These are phyloP conservation scores for Penicillium sp. DNA, from an alignment of 2,329 filamentous ascomycete genomes.

Conservation along the genomic window DNA sequence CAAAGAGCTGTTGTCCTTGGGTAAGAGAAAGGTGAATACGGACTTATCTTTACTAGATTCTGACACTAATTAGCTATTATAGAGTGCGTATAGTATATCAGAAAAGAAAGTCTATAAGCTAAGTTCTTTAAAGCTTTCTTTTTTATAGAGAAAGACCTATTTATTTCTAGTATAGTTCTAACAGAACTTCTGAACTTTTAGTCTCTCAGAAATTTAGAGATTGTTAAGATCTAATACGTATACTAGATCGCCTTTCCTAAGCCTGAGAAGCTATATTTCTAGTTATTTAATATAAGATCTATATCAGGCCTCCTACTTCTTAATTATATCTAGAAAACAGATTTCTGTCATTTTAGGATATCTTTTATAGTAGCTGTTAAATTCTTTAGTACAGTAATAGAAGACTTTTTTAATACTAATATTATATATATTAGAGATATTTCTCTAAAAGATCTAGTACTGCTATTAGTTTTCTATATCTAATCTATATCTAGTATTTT, in stretches of 20 bases:
- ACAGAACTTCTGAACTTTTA: too few species aligned
- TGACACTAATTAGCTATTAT: not conserved
- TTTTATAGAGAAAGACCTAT: too few species aligned
- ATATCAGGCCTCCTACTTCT: slow-evolving; percentile 18
- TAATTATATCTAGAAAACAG: slow-evolving; percentile 14
- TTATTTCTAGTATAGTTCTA: too few species aligned
- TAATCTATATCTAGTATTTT: too few species aligned
- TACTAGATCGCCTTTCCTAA: slow-evolving; percentile 11
- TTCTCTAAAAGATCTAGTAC: slow-evolving; percentile 22
- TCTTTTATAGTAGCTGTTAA: slow-evolving; percentile 18
- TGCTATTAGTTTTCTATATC: slow-evolving; percentile 18
- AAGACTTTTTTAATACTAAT: slow-evolving; percentile 19
- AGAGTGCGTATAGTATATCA: not conserved
- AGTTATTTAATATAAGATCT: slow-evolving; percentile 18
- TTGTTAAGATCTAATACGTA: too few species aligned
- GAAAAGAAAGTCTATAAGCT: not conserved
- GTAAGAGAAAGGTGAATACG: slow-evolving; percentile 13
- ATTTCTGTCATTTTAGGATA: slow-evolving; percentile 11
- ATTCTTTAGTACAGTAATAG: slow-evolving; percentile 23
- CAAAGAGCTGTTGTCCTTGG: slow-evolving; percentile 8
- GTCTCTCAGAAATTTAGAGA: too few species aligned
- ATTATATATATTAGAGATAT: slow-evolving; percentile 19
- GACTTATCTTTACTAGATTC: slow-evolving; percentile 16
- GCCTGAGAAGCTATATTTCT: slow-evolving; percentile 11
- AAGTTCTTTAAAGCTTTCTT: slow-evolving; percentile 10